Conservation (phyloP, 83 land plant species). For the Thuja plicata region DNA sequence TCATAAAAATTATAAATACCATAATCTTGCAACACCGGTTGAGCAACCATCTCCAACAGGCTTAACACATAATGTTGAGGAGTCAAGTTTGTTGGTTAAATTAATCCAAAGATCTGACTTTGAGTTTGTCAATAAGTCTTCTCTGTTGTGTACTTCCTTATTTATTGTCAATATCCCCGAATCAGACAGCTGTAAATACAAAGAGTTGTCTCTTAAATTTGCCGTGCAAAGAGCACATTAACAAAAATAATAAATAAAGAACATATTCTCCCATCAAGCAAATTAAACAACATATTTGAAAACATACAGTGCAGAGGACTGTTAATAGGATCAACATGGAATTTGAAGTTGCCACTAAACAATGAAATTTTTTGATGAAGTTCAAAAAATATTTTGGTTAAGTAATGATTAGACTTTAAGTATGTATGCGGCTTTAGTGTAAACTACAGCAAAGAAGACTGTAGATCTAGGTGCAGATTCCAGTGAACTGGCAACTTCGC, state of each 20-base stretch:
- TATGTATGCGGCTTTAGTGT: background rate
- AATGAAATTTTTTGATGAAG: background rate
- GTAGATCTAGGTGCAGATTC: too few species aligned
- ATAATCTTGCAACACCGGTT: slow-evolving; percentile 84
- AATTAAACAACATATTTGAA: background rate
- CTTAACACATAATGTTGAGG: slow-evolving; percentile 70
- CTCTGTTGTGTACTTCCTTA: slow-evolving; percentile 47
- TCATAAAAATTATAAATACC: slow-evolving; percentile 31
- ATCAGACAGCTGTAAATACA: slow-evolving; percentile 30
- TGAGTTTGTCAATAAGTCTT: slow-evolving; percentile 34
- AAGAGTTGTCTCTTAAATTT: background rate
- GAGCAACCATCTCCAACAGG: slow-evolving; percentile 93
- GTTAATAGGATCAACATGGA: background rate
- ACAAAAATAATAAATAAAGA: background rate
- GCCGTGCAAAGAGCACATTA: background rate
- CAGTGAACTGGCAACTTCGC: too few species aligned
- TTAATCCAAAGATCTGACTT: slow-evolving; percentile 48
- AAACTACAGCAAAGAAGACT: background rate
- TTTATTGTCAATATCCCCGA: slow-evolving; percentile 63
- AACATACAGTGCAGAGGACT: background rate
- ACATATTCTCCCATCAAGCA: background rate
- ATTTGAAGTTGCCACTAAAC: background rate
- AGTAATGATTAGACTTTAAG: background rate
- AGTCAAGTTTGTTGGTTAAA: slow-evolving; percentile 45
- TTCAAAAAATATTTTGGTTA: background rate